Evolutionary conservation across 768 basidiomycete genomes (phyloP).

Genomic region (Harrya chromipes): DNA sequence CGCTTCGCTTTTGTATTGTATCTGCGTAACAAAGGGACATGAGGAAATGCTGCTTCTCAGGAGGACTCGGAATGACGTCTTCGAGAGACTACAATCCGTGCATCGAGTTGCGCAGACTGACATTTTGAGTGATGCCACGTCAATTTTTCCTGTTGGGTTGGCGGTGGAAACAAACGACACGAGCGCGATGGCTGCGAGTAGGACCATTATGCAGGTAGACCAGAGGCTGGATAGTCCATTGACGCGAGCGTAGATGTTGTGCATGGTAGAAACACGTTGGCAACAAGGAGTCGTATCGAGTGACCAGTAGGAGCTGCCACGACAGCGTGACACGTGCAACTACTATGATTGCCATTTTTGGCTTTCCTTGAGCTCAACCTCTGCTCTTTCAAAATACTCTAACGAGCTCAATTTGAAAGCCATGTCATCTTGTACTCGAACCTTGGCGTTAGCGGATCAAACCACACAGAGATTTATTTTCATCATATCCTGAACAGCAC

Average conservation of each 20-base stretch:
- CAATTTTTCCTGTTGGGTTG: constrained; percentile 53
- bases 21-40: constrained; percentile 27
- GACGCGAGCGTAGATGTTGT: constrained; percentile 63
- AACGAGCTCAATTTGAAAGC: constrained; percentile 8
- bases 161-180: constrained; percentile 67
- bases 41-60: constrained; percentile 14
- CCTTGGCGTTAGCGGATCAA: constrained; percentile 9
- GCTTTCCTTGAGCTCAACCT: neutral
- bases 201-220: constrained; percentile 70
- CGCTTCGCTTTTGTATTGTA: constrained; percentile 49
- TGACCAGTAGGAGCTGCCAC: neutral
- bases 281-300: neutral
- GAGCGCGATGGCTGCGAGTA: constrained; percentile 67
- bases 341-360: constrained; percentile 8
- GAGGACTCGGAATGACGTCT: constrained; percentile 9
- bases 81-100: constrained; percentile 3
- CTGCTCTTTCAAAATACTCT: neutral
- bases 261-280: constrained; percentile 44
- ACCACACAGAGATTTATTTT: neutral
- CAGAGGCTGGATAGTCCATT: constrained; percentile 74
- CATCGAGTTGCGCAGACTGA: constrained; percentile 36
- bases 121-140: constrained; percentile 74
- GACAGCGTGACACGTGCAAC: constrained; percentile 8
- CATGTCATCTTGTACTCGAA: neutral
- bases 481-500: constrained; percentile 2